These are phyloP conservation scores for Eucalyptus curtisii DNA, from an alignment of 345 rosid species.

Conservation along the genomic window DNA sequence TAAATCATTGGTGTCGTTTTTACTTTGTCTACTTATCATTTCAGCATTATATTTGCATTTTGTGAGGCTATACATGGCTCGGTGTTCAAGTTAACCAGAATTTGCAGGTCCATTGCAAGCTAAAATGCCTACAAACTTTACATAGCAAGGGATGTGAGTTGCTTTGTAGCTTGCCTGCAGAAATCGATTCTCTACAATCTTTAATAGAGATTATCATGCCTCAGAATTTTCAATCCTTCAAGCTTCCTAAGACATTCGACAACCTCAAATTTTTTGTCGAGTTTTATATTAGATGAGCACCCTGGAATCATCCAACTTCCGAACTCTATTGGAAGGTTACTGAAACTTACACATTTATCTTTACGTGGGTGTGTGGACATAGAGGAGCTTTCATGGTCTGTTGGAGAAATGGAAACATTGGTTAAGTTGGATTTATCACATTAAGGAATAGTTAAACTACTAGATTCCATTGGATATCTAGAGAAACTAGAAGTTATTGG, in stretches of 20 bases:
- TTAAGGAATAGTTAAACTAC: neutral
- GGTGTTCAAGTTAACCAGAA: neutral
- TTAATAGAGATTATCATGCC: neutral
- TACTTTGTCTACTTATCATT: no score
- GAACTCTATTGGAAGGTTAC: neutral
- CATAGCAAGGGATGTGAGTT: neutral
- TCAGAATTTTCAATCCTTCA: neutral
- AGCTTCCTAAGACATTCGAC: neutral
- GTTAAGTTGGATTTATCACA: neutral
- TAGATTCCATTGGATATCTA: neutral
- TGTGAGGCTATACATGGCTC: no score
- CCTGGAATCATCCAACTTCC: neutral
- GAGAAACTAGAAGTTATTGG: neutral
- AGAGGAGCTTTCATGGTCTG: neutral
- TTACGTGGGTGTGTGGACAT: neutral
- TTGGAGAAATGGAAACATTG: neutral
- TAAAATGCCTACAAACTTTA: neutral
- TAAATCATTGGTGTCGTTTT: no score
- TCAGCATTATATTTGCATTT: no score
- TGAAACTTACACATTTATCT: neutral
- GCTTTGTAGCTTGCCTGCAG: accelerated
- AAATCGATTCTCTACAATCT: neutral
- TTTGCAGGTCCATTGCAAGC: neutral
- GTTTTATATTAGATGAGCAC: neutral
- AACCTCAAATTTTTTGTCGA: neutral